Conservation (phyloP, 768 basidiomycete species). For the Amyloporia xantha region DNA sequence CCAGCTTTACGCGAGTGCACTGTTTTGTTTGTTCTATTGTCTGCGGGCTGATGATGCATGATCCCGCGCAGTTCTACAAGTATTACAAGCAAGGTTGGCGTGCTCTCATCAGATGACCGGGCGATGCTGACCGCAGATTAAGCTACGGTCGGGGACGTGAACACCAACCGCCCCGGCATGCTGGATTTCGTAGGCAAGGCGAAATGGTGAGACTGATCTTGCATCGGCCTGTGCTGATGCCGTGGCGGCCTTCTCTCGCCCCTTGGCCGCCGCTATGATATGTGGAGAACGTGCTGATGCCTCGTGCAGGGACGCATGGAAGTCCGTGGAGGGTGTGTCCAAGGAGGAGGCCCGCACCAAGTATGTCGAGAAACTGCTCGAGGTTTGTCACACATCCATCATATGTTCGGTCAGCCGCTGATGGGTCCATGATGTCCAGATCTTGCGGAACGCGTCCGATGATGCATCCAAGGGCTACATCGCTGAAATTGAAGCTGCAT, state of each 20-base stretch:
- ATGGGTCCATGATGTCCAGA: conserved; percentile 28
- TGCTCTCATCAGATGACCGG: conserved; percentile 7
- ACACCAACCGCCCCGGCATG: conserved; percentile 58
- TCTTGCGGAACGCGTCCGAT: conserved; percentile 46
- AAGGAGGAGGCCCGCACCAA: conserved; percentile 63
- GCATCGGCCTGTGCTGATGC: conserved; percentile 3
- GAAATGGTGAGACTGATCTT: conserved; percentile 62
- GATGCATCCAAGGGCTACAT: conserved; percentile 51
- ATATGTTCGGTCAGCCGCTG: background rate
- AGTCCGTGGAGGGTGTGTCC: conserved; percentile 57
- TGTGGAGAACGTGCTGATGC: background rate
- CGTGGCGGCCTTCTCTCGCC: background rate
- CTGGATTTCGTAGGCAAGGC: conserved; percentile 83
- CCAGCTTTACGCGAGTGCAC: conserved; percentile 64
- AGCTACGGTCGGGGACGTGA: conserved; percentile 75
- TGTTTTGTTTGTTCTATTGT: background rate
- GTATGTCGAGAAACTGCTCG: conserved; percentile 72
- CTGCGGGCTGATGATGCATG: background rate
- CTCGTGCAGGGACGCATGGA: conserved; percentile 78
- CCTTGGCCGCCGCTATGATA: background rate
- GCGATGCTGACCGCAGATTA: background rate
- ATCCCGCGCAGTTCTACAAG: conserved; percentile 70
- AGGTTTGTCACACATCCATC: conserved; percentile 35
- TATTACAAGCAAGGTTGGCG: conserved; percentile 85
- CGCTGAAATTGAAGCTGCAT: conserved; percentile 53